Evolutionary conservation across 441 rosid genomes (phyloP).

Genomic region (Cnidoscolus chayamansa): DNA sequence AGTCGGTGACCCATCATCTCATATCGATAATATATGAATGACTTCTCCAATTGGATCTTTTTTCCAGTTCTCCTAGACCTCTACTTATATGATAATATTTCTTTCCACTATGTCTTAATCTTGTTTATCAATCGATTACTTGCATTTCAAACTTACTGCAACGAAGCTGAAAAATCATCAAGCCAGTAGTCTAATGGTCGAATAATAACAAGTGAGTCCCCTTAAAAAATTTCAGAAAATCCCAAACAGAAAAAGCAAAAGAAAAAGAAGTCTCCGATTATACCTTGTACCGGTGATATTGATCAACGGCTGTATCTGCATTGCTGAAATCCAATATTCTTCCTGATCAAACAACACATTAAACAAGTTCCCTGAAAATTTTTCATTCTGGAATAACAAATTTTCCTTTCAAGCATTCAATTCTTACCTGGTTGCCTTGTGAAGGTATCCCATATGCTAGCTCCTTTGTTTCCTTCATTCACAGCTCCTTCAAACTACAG

Average conservation of each 20-base stretch:
- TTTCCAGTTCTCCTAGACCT: neutral
- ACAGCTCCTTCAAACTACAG: conserved; percentile 84
- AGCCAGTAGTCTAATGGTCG: no score
- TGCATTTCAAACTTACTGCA: neutral
- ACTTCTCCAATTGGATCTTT: conserved; percentile 20
- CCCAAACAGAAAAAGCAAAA: neutral
- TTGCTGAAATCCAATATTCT: conserved; percentile 92
- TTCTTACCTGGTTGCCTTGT: conserved; percentile 59
- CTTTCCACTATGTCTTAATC: neutral
- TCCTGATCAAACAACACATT: conserved; percentile 39
- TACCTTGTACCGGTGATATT: conserved; percentile 76
- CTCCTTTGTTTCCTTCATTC: conserved; percentile 78
- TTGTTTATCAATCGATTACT: neutral
- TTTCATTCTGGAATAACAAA: neutral
- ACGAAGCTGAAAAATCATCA: no score
- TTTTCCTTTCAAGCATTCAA: neutral
- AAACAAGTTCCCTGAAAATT: neutral
- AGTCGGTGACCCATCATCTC: conserved; percentile 22
- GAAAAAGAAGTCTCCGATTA: neutral
- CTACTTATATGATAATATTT: neutral
- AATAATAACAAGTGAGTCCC: no score
- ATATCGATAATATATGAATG: neutral
- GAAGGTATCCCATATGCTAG: conserved; percentile 87
- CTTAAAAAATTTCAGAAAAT: neutral
- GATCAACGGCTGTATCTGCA: conserved; percentile 89